A percentile compares a stretch with the other conserved stretches of the same genome.
Evolutionary conservation across 1,284 basidiomycete species (phyloP).

Genomic region (Ustilago nuda): DNA sequence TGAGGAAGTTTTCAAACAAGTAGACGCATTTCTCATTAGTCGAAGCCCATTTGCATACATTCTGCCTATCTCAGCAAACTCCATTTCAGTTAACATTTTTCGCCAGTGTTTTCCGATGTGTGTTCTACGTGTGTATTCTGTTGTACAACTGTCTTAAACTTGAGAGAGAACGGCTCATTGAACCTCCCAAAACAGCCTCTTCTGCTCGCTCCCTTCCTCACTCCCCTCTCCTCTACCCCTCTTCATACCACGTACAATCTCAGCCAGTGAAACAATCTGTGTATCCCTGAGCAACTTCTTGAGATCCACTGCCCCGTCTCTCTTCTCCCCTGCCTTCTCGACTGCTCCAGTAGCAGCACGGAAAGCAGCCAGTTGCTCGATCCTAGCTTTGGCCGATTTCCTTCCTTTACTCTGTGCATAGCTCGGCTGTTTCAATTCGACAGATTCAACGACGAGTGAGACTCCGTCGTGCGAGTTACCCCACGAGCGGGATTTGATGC

Average conservation of each 20-base stretch:
- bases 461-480: constrained; percentile 75
- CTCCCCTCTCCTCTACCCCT: constrained; percentile 9
- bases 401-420: constrained; percentile 55
- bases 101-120: not conserved
- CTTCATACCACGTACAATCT: constrained; percentile 12
- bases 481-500: constrained; percentile 72
- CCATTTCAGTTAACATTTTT: not conserved
- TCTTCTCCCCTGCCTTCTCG: not conserved
- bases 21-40: not conserved
- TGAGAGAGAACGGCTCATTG: constrained; percentile 2
- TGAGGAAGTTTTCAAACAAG: constrained; percentile 57
- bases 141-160: not conserved
- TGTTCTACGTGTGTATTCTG: not conserved
- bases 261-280: constrained; percentile 20
- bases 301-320: not conserved
- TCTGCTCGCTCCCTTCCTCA: not conserved
- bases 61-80: not conserved
- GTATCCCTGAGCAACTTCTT: constrained; percentile 9
- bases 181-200: constrained; percentile 37
- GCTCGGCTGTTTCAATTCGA: constrained; percentile 68
- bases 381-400: constrained; percentile 47
- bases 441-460: constrained; percentile 72
- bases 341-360: constrained; percentile 6
- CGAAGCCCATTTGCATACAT: not conserved
- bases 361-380: constrained; percentile 48